Evolutionary conservation across 176 grass and related monocot species (phyloP).

Genomic region (Phoenix roebelenii): DNA sequence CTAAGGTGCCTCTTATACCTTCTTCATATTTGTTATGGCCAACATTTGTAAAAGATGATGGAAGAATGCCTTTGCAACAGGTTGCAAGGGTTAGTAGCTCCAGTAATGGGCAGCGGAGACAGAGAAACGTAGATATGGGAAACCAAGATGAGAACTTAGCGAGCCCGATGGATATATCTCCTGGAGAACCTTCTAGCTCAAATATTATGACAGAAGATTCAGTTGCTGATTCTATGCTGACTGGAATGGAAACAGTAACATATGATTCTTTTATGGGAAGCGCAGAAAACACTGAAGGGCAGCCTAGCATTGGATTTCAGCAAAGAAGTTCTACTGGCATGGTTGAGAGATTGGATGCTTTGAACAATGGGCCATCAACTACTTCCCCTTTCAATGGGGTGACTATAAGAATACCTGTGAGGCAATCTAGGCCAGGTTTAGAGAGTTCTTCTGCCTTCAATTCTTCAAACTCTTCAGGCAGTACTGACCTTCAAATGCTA

Average conservation of each 20-base stretch:
- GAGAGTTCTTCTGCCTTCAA: slow-evolving; percentile 16
- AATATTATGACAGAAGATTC: slow-evolving; percentile 18
- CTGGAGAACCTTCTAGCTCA: slow-evolving; percentile 43
- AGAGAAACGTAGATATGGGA: slow-evolving; percentile 28
- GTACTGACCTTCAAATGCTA: slow-evolving; percentile 67
- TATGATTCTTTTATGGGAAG: not conserved
- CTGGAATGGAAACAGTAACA: slow-evolving; percentile 15
- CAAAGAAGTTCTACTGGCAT: slow-evolving; percentile 20
- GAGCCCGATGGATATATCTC: slow-evolving; percentile 75
- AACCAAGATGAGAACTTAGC: slow-evolving; percentile 30
- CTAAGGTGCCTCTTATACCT: slow-evolving; percentile 8
- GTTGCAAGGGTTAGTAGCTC: slow-evolving; percentile 35
- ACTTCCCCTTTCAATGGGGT: slow-evolving; percentile 19
- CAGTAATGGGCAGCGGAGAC: slow-evolving; percentile 29
- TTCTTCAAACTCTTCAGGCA: slow-evolving; percentile 28
- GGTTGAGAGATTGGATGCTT: slow-evolving; percentile 27
- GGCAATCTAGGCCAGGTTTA: slow-evolving; percentile 23
- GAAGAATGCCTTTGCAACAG: slow-evolving; percentile 28
- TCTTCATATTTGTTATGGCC: slow-evolving; percentile 40
- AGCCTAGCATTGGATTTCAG: slow-evolving; percentile 20
- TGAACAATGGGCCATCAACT: slow-evolving; percentile 19
- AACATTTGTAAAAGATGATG: slow-evolving; percentile 41
- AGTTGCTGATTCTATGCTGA: slow-evolving; percentile 6
- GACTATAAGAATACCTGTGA: slow-evolving; percentile 21
- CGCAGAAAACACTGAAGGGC: slow-evolving; percentile 5